Percentiles rank a stretch among this genome's conserved stretches.
Conservation (phyloP, 495 filamentous ascomycete genomes). For the Trichoderma reesei region DNA sequence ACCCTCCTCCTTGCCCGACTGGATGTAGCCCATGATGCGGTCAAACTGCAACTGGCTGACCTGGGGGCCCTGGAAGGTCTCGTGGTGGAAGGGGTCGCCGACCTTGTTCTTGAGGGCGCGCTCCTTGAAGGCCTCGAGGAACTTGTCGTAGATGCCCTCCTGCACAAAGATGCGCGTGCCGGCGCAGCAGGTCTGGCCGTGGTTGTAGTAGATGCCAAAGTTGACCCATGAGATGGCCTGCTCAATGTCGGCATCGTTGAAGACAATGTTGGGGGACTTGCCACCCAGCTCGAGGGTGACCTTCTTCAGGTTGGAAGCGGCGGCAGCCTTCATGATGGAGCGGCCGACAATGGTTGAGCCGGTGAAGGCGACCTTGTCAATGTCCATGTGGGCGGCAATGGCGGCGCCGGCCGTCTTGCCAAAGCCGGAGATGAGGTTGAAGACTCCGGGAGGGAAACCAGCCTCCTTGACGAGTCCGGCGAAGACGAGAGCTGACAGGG, state of each 20-base stretch:
- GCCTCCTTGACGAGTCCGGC: slow-evolving; percentile 80
- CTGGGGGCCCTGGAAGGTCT: slow-evolving; percentile 97
- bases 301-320: slow-evolving; percentile 75
- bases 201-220: slow-evolving; percentile 38
- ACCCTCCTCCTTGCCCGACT: slow-evolving; percentile 77
- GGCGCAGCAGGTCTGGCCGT: slow-evolving; percentile 47
- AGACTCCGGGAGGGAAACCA: slow-evolving; percentile 90
- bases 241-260: slow-evolving; percentile 61
- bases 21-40: slow-evolving; percentile 96
- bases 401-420: slow-evolving; percentile 5
- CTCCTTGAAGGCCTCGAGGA: slow-evolving; percentile 48
- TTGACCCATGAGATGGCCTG: slow-evolving; percentile 61
- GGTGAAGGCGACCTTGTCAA: slow-evolving; percentile 96
- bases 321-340: slow-evolving; percentile 90
- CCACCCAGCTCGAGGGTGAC: slow-evolving; percentile 76
- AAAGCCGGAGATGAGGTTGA: slow-evolving; percentile 62
- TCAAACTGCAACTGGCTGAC: slow-evolving; percentile 93
- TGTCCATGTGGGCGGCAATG: slow-evolving; percentile 7
- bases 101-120: slow-evolving; percentile 27
- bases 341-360: slow-evolving; percentile 88
- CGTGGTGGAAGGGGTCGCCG: slow-evolving; percentile 77
- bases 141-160: slow-evolving; percentile 44
- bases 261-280: slow-evolving; percentile 64
- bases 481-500: slow-evolving; percentile 76
- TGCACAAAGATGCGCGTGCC: slow-evolving; percentile 46